Evolutionary conservation across 2,329 filamentous ascomycete genomes (phyloP).

Genomic region (Nemania sp.): DNA sequence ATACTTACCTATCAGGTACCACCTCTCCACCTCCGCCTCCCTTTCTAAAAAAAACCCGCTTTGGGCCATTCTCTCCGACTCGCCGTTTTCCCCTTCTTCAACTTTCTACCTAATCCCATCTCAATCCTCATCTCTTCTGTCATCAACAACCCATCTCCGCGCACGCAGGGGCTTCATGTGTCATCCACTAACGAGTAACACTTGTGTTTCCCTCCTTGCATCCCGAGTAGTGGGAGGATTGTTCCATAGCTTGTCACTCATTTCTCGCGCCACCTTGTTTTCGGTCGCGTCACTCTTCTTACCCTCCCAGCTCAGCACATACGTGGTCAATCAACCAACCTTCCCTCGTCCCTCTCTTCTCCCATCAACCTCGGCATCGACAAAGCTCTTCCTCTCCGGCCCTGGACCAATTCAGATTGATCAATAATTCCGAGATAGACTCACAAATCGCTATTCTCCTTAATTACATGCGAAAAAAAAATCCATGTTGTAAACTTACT

Average conservation of each 20-base stretch:
- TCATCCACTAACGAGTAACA: constrained; percentile 13
- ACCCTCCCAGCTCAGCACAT: constrained; percentile 3
- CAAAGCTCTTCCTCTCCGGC: not conserved
- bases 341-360: not conserved
- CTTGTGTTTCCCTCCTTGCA: not conserved
- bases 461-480: constrained; percentile 26
- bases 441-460: constrained; percentile 22
- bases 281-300: constrained; percentile 20
- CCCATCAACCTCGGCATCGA: constrained; percentile 6
- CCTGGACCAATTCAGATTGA: constrained; percentile 18
- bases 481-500: constrained; percentile 38
- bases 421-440: constrained; percentile 29
- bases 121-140: constrained; percentile 3
- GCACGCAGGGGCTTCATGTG: not conserved
- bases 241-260: constrained; percentile 17
- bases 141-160: not conserved
- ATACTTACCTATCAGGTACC: not conserved
- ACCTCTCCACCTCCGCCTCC: constrained; percentile 17
- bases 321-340: constrained; percentile 14
- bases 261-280: constrained; percentile 12
- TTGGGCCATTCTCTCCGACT: constrained; percentile 9
- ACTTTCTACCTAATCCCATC: constrained; percentile 8
- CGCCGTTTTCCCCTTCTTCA: constrained; percentile 11
- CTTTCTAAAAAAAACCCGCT: constrained; percentile 23
- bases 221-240: constrained; percentile 15